phyloP scores from a whole-genome alignment of 1,284 basidiomycete genomes.

The Exobasidium rhododendri region DNA sequence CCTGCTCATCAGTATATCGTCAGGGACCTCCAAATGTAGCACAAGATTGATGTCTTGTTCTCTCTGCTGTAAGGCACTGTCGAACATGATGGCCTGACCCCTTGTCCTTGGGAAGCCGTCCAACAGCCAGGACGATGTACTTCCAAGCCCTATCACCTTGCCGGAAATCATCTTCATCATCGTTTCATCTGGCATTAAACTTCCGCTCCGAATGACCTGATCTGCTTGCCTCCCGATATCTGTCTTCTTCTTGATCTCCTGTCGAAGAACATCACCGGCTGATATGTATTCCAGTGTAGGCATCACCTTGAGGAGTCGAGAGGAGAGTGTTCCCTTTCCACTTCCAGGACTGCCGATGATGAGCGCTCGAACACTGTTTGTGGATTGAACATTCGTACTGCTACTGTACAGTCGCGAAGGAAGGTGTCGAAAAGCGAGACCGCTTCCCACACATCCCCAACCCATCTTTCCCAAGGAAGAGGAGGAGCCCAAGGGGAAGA shows the following conservation, averaged over 20 bases:
- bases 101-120: conserved; percentile 95
- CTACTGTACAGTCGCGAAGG: neutral
- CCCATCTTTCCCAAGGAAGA: too few species aligned
- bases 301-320: conserved; percentile 32
- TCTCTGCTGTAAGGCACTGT: conserved; percentile 56
- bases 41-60: conserved; percentile 67
- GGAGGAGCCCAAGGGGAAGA: too few species aligned
- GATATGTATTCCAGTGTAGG: conserved; percentile 23
- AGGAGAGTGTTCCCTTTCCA: conserved; percentile 51
- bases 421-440: neutral
- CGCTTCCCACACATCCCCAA: neutral
- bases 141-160: conserved; percentile 20
- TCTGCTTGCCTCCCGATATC: conserved; percentile 36
- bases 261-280: conserved; percentile 48
- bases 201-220: conserved; percentile 41
- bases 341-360: conserved; percentile 51
- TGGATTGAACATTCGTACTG: neutral
- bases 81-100: conserved; percentile 79
- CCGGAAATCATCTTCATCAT: conserved; percentile 48
- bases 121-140: conserved; percentile 61
- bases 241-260: conserved; percentile 38
- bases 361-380: conserved; percentile 37
- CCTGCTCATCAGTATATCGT: conserved; percentile 79
- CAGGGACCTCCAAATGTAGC: conserved; percentile 86
- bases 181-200: conserved; percentile 49